These are phyloP conservation scores for Roridomyces roridus DNA, from an alignment of 768 basidiomycete species.

Conservation along the genomic window DNA sequence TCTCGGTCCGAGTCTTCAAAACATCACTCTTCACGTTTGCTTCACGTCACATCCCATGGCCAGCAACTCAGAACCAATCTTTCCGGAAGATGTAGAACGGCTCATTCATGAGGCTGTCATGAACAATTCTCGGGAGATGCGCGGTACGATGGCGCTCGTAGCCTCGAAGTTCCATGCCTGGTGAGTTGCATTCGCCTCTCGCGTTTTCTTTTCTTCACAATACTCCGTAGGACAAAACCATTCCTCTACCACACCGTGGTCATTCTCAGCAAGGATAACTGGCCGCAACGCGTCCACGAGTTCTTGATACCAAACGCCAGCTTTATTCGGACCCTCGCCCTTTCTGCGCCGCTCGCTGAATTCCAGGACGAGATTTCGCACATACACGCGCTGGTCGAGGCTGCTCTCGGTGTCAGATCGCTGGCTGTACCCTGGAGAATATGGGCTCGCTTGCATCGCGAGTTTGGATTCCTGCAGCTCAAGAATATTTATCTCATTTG, in stretches of 20 bases:
- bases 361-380: background rate
- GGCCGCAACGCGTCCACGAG: background rate
- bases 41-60: too few relatives aligned
- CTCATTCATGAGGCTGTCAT: background rate
- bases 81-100: slow-evolving; percentile 6
- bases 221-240: background rate
- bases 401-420: background rate
- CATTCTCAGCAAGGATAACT: background rate
- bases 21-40: too few relatives aligned
- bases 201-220: too few relatives aligned
- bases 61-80: background rate
- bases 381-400: background rate
- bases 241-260: slow-evolving; percentile 1
- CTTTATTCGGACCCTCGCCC: background rate
- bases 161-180: slow-evolving; percentile 1
- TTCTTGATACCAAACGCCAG: background rate
- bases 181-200: background rate
- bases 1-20: too few relatives aligned
- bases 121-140: background rate
- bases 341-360: background rate
- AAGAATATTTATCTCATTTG: slow-evolving; percentile 7
- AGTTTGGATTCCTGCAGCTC: background rate
- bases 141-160: slow-evolving; percentile 2
- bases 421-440: slow-evolving; percentile 3
- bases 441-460: background rate